A percentile compares a stretch with the other conserved stretches of the same genome.
Conservation (phyloP, 2,329 filamentous ascomycete genomes). For the Fusarium paranaense region DNA sequence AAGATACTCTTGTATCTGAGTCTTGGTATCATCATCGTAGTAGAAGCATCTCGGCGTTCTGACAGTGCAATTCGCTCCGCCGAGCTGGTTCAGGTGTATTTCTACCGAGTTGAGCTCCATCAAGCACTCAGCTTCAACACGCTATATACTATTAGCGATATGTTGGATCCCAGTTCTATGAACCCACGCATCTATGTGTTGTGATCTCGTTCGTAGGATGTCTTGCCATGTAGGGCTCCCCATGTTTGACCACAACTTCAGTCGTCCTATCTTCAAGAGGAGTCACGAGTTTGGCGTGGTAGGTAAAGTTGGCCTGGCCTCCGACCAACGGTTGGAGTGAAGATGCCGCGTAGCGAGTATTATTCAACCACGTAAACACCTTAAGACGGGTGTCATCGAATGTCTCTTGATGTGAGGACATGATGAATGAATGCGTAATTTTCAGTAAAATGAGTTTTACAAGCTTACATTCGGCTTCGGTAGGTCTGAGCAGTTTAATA, state of each 20-base stretch:
- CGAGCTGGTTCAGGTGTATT: rapidly evolving
- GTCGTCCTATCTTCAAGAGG: not conserved
- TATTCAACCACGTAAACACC: not conserved
- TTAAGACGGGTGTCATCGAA: not conserved
- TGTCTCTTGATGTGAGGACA: not conserved
- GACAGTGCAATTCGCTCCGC: not conserved
- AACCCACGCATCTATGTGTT: not conserved
- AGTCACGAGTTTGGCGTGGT: not conserved
- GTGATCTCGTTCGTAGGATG: not conserved
- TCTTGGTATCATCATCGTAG: not conserved
- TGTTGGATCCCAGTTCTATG: not conserved
- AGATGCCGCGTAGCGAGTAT: not conserved
- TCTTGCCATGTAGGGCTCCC: constrained; percentile 6
- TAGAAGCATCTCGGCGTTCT: not conserved
- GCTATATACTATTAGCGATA: not conserved
- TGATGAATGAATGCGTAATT: not conserved
- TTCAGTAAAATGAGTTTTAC: not conserved
- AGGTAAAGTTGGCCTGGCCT: constrained; percentile 4
- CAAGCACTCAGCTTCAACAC: not conserved
- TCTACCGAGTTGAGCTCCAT: not conserved
- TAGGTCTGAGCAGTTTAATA: not conserved
- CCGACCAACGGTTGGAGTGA: not conserved
- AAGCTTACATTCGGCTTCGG: not conserved
- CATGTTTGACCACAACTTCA: constrained; percentile 5
- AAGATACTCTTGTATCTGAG: not conserved